phyloP scores from a whole-genome alignment of 371 early-diverging fungal genomes.

The Mortierella polycephala region DNA sequence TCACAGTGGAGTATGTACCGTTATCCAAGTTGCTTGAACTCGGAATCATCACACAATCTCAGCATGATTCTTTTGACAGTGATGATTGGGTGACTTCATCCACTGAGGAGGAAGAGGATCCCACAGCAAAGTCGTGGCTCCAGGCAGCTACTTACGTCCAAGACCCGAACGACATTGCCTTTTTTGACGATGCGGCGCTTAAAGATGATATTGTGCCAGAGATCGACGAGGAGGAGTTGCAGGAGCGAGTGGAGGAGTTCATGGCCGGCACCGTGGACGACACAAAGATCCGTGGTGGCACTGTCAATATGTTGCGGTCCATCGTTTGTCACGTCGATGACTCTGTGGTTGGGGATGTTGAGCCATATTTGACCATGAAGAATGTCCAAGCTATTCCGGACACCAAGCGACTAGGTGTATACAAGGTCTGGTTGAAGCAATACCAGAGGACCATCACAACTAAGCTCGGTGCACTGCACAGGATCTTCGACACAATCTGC shows the following conservation, averaged over 20 bases:
- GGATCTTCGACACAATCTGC: constrained; percentile 54
- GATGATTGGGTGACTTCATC: constrained; percentile 52
- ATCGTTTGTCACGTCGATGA: constrained; percentile 35
- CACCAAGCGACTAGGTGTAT: constrained; percentile 62
- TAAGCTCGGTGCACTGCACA: constrained; percentile 52
- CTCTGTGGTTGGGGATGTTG: constrained; percentile 21
- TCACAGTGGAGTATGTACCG: constrained; percentile 64
- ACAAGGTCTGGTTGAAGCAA: constrained; percentile 65
- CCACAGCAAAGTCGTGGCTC: constrained; percentile 34
- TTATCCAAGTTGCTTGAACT: constrained; percentile 56
- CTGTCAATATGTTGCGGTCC: constrained; percentile 55
- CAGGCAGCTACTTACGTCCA: constrained; percentile 18
- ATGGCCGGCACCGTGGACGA: constrained; percentile 56
- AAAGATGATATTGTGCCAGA: constrained; percentile 58
- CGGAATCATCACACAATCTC: constrained; percentile 53
- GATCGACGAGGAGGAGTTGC: constrained; percentile 66
- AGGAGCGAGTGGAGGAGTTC: constrained; percentile 61
- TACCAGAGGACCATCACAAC: constrained; percentile 48
- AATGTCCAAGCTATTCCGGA: constrained; percentile 68
- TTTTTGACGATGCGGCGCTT: constrained; percentile 43
- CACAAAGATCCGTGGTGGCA: constrained; percentile 30
- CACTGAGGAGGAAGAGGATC: constrained; percentile 17
- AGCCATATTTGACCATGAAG: constrained; percentile 14
- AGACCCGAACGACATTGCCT: constrained; percentile 22
- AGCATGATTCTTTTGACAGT: constrained; percentile 57